These are phyloP conservation scores for Amorphotheca resinae DNA, from an alignment of 495 filamentous ascomycete species.

Conservation along the genomic window DNA sequence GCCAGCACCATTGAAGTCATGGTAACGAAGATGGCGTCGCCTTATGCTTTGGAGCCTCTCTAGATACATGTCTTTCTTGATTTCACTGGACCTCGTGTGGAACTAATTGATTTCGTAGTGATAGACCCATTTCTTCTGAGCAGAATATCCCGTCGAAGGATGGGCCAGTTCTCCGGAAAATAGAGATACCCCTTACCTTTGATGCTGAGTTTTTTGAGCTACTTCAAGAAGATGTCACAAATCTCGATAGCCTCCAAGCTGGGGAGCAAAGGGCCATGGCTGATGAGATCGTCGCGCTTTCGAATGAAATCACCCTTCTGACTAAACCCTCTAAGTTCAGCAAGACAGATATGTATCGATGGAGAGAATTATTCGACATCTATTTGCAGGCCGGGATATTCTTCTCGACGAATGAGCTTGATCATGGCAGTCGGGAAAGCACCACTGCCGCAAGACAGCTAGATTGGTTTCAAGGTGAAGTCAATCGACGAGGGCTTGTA, in stretches of 20 bases:
- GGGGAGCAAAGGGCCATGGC: slow-evolving; percentile 43
- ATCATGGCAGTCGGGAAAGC: slow-evolving; percentile 44
- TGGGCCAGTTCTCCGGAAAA: not conserved
- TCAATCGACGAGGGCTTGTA: slow-evolving; percentile 36
- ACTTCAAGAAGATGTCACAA: slow-evolving; percentile 46
- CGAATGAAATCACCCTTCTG: slow-evolving; percentile 41
- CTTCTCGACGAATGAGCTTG: slow-evolving; percentile 51
- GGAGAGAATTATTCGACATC: slow-evolving; percentile 61
- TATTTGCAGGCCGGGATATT: slow-evolving; percentile 61
- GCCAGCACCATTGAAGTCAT: too few species aligned
- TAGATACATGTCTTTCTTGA: too few species aligned
- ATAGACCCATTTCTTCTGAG: not conserved
- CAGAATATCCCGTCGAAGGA: not conserved
- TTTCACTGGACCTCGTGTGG: too few species aligned
- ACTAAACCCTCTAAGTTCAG: slow-evolving; percentile 40
- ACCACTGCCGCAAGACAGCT: slow-evolving; percentile 35
- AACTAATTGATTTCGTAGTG: not conserved
- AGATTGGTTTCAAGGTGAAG: slow-evolving; percentile 42
- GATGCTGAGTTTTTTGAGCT: slow-evolving; percentile 58
- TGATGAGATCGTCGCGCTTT: slow-evolving; percentile 39
- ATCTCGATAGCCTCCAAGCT: slow-evolving; percentile 45
- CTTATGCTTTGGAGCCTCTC: too few species aligned
- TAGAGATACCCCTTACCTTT: slow-evolving; percentile 53
- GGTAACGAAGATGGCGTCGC: too few species aligned
- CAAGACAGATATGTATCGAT: slow-evolving; percentile 54